Percentiles rank a stretch among this genome's conserved stretches.
These are phyloP conservation scores for Eimeria zaria DNA, from an alignment of 169 alveolate species.

Conservation along the genomic window DNA sequence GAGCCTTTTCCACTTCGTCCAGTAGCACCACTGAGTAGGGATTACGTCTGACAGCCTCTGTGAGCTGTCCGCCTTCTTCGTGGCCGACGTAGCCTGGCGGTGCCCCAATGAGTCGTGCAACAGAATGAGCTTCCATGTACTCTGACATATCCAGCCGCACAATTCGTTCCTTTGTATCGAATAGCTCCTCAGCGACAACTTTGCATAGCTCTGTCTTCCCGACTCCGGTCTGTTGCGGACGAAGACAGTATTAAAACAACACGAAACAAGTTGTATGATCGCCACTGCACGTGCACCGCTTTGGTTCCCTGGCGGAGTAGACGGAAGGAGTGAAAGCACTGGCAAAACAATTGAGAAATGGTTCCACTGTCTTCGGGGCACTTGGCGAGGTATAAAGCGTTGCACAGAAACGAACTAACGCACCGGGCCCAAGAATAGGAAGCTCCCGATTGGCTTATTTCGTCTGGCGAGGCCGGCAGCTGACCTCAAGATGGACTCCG, in stretches of 20 bases:
- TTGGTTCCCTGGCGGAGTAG: background rate
- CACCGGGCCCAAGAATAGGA: conserved; percentile 95
- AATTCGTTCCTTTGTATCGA: conserved; percentile 90
- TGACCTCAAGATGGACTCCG: conserved; percentile 91
- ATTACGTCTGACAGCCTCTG: conserved; percentile 95
- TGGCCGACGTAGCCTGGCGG: conserved; percentile 97
- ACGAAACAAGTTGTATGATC: background rate
- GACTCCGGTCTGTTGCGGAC: conserved; percentile 92
- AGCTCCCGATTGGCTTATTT: conserved; percentile 92
- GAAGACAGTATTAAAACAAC: conserved; percentile 89
- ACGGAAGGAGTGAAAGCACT: background rate
- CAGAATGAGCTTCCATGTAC: conserved; percentile 91
- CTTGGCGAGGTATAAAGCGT: background rate
- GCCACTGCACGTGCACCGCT: background rate
- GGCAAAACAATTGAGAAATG: background rate
- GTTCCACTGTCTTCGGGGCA: background rate
- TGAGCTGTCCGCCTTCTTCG: conserved; percentile 95
- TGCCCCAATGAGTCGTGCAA: conserved; percentile 95
- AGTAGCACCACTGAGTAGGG: conserved; percentile 95
- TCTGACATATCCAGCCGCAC: conserved; percentile 95
- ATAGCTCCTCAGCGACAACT: conserved; percentile 94
- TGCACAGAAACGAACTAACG: background rate
- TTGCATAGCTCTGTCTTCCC: conserved; percentile 96
- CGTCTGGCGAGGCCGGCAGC: conserved; percentile 93
- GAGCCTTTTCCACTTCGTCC: conserved; percentile 97